These are phyloP conservation scores for Sporothrix curviconia DNA, from an alignment of 2,329 filamentous ascomycete species.

Conservation along the genomic window DNA sequence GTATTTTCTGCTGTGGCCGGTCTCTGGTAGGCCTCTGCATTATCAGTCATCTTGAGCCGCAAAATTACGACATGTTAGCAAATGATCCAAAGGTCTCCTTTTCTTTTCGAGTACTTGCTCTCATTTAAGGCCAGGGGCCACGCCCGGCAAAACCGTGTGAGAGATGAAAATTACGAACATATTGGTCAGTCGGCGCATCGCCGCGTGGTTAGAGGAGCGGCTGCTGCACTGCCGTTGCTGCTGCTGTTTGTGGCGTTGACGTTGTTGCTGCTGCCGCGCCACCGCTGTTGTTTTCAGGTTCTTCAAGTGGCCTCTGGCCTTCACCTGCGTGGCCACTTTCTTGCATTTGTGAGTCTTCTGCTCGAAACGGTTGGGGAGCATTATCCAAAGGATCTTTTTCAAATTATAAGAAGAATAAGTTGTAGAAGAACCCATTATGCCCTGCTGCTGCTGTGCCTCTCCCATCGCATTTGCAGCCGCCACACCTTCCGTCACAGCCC, in stretches of 20 bases:
- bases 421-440: conserved; percentile 2
- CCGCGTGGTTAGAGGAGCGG: not conserved
- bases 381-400: conserved; percentile 16
- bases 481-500: conserved; percentile 9
- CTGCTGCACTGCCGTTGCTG: not conserved
- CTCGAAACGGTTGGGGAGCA: conserved; percentile 6
- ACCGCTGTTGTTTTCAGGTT: not conserved
- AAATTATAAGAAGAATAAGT: conserved; percentile 11
- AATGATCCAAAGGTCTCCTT: not conserved
- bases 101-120: not conserved
- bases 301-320: conserved; percentile 7
- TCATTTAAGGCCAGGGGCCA: not conserved
- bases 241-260: conserved; percentile 5
- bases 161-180: conserved; percentile 17
- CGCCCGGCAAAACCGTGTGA: not conserved
- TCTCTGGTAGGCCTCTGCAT: not conserved
- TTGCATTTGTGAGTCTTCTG: conserved; percentile 13
- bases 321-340: conserved; percentile 11
- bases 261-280: too few species aligned
- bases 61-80: conserved; percentile 16
- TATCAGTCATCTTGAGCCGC: conserved; percentile 5
- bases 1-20: conserved; percentile 20
- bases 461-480: conserved; percentile 9
- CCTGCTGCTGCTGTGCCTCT: conserved; percentile 13
- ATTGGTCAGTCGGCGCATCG: conserved; percentile 14